Conservation (phyloP, 1,284 basidiomycete genomes). For the Neonothopanus nambi region DNA sequence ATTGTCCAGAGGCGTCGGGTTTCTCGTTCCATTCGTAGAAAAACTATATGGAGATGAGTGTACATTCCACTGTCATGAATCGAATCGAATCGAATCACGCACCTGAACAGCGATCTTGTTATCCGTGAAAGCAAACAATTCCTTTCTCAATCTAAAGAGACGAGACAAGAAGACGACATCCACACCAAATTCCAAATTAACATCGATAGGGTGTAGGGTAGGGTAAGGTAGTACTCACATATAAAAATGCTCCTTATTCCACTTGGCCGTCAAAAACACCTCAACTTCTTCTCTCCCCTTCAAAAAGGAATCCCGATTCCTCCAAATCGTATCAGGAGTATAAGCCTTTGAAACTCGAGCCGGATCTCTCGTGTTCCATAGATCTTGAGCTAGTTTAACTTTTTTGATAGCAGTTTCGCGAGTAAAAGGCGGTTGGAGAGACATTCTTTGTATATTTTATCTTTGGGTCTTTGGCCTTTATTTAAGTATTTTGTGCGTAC, state of each 20-base stretch:
- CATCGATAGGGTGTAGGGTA: neutral
- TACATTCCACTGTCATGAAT: neutral
- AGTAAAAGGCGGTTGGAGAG: conserved; percentile 20
- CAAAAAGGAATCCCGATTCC: conserved; percentile 58
- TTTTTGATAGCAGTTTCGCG: conserved; percentile 19
- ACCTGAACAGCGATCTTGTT: conserved; percentile 60
- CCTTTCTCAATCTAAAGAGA: conserved; percentile 43
- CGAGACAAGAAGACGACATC: conserved; percentile 9
- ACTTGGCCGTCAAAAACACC: conserved; percentile 54
- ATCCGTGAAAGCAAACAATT: conserved; percentile 57
- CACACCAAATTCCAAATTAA: conserved; percentile 15
- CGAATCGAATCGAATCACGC: conserved; percentile 5
- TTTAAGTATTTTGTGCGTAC: too few species aligned
- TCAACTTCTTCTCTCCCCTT: conserved; percentile 48
- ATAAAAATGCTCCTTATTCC: conserved; percentile 48
- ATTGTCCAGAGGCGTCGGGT: conserved; percentile 39
- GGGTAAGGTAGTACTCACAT: too few species aligned
- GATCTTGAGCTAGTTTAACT: conserved; percentile 26
- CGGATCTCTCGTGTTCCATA: conserved; percentile 27
- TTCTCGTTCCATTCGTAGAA: conserved; percentile 60
- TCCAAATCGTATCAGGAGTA: conserved; percentile 57
- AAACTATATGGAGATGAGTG: conserved; percentile 37
- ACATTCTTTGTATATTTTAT: too few species aligned
- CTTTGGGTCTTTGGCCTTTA: too few species aligned
- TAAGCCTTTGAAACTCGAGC: conserved; percentile 41